These are phyloP conservation scores for Diaporthe citrichinensis DNA, from an alignment of 2,329 filamentous ascomycete species.

Conservation along the genomic window DNA sequence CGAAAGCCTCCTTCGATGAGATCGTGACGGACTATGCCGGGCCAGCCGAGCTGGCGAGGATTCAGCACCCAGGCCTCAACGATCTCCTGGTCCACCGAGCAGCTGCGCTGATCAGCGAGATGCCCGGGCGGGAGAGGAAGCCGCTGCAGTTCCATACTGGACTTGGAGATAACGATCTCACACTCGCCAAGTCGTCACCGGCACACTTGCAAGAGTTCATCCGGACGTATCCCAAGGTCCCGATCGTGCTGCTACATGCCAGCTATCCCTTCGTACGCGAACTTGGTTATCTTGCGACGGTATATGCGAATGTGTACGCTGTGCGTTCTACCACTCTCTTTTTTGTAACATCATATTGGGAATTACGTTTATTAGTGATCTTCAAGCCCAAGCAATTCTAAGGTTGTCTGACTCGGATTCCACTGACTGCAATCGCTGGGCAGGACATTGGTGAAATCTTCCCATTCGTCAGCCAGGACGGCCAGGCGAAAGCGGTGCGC, in stretches of 20 bases:
- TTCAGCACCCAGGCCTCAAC: slow-evolving; percentile 77
- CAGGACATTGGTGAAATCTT: slow-evolving; percentile 87
- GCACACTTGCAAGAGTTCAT: slow-evolving; percentile 83
- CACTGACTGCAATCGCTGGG: not conserved
- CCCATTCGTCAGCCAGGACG: slow-evolving; percentile 81
- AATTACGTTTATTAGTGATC: not conserved
- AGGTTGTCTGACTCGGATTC: not conserved
- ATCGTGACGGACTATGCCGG: slow-evolving; percentile 53
- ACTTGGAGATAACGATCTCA: slow-evolving; percentile 84
- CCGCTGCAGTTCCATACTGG: slow-evolving; percentile 89
- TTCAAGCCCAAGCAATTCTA: too few species aligned
- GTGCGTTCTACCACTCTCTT: slow-evolving; percentile 12
- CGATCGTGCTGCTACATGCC: slow-evolving; percentile 84
- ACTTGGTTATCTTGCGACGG: slow-evolving; percentile 81
- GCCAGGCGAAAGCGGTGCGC: slow-evolving; percentile 78
- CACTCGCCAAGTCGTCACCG: slow-evolving; percentile 78
- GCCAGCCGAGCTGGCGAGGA: slow-evolving; percentile 59
- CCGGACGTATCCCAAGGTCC: slow-evolving; percentile 75
- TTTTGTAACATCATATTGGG: not conserved
- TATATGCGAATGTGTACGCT: slow-evolving; percentile 85
- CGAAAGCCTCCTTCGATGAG: slow-evolving; percentile 54
- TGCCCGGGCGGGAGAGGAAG: slow-evolving; percentile 66
- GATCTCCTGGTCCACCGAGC: slow-evolving; percentile 77
- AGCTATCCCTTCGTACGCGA: slow-evolving; percentile 87
- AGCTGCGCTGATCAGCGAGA: slow-evolving; percentile 69